phyloP scores from a whole-genome alignment of 1,139 yeast species.

The Yamadazyma taylorii region DNA sequence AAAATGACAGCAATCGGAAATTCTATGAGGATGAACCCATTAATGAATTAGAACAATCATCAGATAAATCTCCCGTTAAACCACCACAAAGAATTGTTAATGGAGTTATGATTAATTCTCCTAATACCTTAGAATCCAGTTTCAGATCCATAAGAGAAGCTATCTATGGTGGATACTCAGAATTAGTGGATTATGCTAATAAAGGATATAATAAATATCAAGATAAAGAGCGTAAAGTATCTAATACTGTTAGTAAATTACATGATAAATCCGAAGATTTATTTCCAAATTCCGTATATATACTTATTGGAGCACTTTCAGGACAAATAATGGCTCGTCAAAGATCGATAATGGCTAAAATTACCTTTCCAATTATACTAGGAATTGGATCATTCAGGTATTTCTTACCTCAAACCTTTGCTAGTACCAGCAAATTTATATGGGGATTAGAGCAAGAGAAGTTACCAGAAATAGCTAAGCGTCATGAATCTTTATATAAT shows the following conservation, averaged over 20 bases:
- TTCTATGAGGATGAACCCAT: slow-evolving; percentile 63
- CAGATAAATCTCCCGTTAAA: slow-evolving; percentile 47
- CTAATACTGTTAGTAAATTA: slow-evolving; percentile 64
- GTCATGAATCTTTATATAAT: slow-evolving; percentile 52
- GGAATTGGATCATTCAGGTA: slow-evolving; percentile 72
- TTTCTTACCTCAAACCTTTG: slow-evolving; percentile 76
- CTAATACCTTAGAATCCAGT: slow-evolving; percentile 46
- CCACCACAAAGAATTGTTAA: slow-evolving; percentile 47
- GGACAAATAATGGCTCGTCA: slow-evolving; percentile 83
- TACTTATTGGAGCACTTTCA: slow-evolving; percentile 71
- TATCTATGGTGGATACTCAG: slow-evolving; percentile 17
- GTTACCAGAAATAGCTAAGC: slow-evolving; percentile 66
- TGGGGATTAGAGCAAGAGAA: slow-evolving; percentile 67
- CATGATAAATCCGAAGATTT: slow-evolving; percentile 74
- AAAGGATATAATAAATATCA: slow-evolving; percentile 51
- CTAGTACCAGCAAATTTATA: slow-evolving; percentile 58
- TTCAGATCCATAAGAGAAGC: slow-evolving; percentile 50
- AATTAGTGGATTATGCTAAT: slow-evolving; percentile 25
- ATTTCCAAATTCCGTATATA: slow-evolving; percentile 72
- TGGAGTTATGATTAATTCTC: slow-evolving; percentile 59
- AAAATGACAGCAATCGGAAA: slow-evolving; percentile 25
- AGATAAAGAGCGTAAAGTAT: slow-evolving; percentile 63
- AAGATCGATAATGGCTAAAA: slow-evolving; percentile 58
- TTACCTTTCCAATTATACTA: slow-evolving; percentile 60
- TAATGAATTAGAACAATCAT: slow-evolving; percentile 57